Percentiles rank a stretch among this genome's conserved stretches.
phyloP scores from a whole-genome alignment of 495 filamentous ascomycete genomes.

The Aspergillus wentii region DNA sequence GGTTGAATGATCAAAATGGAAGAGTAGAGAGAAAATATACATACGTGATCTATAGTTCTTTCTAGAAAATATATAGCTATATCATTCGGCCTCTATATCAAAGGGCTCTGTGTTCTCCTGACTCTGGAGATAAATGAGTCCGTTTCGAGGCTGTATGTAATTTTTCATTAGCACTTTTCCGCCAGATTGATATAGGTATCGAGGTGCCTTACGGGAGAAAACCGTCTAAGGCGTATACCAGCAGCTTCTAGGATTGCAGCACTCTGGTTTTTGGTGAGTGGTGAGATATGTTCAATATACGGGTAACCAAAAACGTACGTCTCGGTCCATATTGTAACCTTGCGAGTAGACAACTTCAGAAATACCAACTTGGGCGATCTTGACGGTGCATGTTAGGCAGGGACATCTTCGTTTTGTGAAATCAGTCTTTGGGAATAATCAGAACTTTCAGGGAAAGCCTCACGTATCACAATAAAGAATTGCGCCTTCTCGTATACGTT shows the following conservation, averaged over 20 bases:
- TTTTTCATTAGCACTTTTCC: slow-evolving; percentile 10
- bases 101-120: neutral
- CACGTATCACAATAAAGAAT: slow-evolving; percentile 90
- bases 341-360: slow-evolving; percentile 91
- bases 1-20: too few species aligned
- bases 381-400: slow-evolving; percentile 97
- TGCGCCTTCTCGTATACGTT: slow-evolving; percentile 73
- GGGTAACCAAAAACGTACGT: slow-evolving; percentile 28
- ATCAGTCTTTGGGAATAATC: neutral
- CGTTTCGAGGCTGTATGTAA: slow-evolving; percentile 39
- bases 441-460: slow-evolving; percentile 12
- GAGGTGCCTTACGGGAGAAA: slow-evolving; percentile 59
- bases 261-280: slow-evolving; percentile 42
- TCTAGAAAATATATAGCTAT: too few species aligned
- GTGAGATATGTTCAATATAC: neutral
- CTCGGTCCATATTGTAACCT: slow-evolving; percentile 86
- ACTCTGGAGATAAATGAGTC: slow-evolving; percentile 39
- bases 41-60: too few species aligned
- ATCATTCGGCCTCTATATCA: too few species aligned
- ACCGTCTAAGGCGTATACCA: slow-evolving; percentile 75
- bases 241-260: slow-evolving; percentile 73
- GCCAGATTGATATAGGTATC: too few species aligned
- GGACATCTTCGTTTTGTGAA: slow-evolving; percentile 57
- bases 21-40: too few species aligned
- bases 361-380: slow-evolving; percentile 94